phyloP scores from a whole-genome alignment of 768 basidiomycete species.

The Suillus cothurnatus region DNA sequence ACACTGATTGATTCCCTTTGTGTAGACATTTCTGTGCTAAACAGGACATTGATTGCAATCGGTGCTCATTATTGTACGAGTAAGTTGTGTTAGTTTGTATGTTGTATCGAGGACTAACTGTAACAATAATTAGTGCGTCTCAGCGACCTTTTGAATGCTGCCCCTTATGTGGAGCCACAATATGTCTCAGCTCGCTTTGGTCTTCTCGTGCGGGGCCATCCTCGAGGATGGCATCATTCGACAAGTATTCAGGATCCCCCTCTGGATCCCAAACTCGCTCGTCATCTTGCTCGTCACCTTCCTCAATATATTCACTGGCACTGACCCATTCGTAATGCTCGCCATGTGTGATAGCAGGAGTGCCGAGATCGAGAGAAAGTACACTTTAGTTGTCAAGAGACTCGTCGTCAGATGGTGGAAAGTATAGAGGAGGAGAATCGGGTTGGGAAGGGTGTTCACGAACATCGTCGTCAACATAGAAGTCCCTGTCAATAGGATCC shows the following conservation, averaged over 20 bases:
- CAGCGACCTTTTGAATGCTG: neutral
- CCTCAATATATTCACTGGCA: neutral
- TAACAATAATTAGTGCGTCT: neutral
- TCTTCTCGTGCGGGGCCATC: too few relatives aligned
- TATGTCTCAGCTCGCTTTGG: too few relatives aligned
- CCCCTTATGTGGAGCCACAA: neutral
- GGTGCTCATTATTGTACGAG: neutral
- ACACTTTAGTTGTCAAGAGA: constrained; percentile 1
- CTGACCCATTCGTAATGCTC: neutral
- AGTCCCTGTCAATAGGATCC: neutral
- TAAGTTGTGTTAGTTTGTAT: neutral
- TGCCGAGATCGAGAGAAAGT: neutral
- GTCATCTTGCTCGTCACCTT: too few relatives aligned
- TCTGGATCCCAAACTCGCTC: too few relatives aligned
- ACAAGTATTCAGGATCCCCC: too few relatives aligned
- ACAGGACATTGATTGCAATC: too few relatives aligned
- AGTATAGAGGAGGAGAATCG: neutral
- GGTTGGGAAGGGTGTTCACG: too few relatives aligned
- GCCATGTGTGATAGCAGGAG: neutral
- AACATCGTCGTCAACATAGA: neutral
- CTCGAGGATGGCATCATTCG: too few relatives aligned
- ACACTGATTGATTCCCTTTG: too few relatives aligned
- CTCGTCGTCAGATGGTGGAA: neutral
- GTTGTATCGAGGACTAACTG: neutral
- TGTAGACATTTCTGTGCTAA: too few relatives aligned